Percentiles rank a stretch among this genome's conserved stretches.
phyloP scores from a whole-genome alignment of 2,329 filamentous ascomycete species.

The Trichoderma arundinaceum region DNA sequence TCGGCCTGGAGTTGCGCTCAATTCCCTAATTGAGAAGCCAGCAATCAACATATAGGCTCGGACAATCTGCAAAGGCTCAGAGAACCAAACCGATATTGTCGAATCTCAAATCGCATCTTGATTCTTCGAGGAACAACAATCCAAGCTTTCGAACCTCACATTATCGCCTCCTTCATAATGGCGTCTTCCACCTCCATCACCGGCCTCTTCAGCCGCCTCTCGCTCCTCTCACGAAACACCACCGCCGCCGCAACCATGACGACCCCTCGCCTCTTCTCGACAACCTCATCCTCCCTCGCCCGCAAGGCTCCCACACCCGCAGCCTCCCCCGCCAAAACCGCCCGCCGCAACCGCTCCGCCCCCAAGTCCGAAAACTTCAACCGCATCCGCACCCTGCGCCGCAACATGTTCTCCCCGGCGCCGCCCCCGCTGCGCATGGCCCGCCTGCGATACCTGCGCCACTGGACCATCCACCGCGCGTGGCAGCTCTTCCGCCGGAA shows the following conservation, averaged over 20 bases:
- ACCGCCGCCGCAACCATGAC: slow-evolving; percentile 31
- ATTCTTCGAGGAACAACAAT: neutral
- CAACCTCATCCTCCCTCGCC: slow-evolving; percentile 43
- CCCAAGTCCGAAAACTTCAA: slow-evolving; percentile 48
- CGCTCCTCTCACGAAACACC: slow-evolving; percentile 27
- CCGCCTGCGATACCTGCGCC: slow-evolving; percentile 83
- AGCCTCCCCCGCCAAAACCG: slow-evolving; percentile 36
- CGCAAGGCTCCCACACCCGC: slow-evolving; percentile 40
- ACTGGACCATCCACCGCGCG: slow-evolving; percentile 99
- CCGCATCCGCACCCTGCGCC: slow-evolving; percentile 53
- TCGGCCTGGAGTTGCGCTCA: no score
- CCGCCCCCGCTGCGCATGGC: slow-evolving; percentile 82
- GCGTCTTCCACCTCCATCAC: slow-evolving; percentile 41
- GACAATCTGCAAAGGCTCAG: neutral
- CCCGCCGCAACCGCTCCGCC: slow-evolving; percentile 39
- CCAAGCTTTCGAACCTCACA: neutral
- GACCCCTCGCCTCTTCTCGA: slow-evolving; percentile 41
- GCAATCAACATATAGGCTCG: neutral
- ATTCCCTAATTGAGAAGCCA: neutral
- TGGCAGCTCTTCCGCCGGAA: slow-evolving; percentile 82
- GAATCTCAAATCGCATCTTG: neutral
- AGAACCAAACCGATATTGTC: slow-evolving; percentile 8
- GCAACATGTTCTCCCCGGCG: slow-evolving; percentile 57
- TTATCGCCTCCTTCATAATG: slow-evolving; percentile 34
- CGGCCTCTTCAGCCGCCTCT: slow-evolving; percentile 41